Percentiles rank a stretch among this genome's conserved stretches.
Conservation (phyloP, 192 early-diverging fungal species). For the Umbelopsis vinacea region DNA sequence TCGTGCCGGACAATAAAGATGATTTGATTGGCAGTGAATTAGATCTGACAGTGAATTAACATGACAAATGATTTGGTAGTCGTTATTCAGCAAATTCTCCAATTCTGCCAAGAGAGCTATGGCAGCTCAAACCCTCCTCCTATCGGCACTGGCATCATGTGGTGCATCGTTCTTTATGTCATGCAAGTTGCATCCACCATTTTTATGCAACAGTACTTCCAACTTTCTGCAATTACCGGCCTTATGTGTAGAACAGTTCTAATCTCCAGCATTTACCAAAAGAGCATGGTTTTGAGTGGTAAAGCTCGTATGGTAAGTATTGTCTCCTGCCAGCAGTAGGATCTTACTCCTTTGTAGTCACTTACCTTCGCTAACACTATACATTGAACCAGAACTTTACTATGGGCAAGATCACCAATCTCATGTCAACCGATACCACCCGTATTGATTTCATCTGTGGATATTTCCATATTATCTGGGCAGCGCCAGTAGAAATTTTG, state of each 20-base stretch:
- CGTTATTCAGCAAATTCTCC: slow-evolving; percentile 6
- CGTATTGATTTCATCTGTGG: slow-evolving; percentile 49
- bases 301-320: slow-evolving; percentile 37
- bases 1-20: not conserved
- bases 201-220: slow-evolving; percentile 47
- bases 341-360: not conserved
- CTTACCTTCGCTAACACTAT: not conserved
- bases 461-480: slow-evolving; percentile 54
- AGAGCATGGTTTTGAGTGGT: slow-evolving; percentile 50
- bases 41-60: not conserved
- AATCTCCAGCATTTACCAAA: slow-evolving; percentile 56
- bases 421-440: slow-evolving; percentile 51
- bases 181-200: slow-evolving; percentile 49
- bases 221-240: slow-evolving; percentile 47
- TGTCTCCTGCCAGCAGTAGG: not conserved
- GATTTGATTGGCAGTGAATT: too few relatives aligned
- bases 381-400: slow-evolving; percentile 46
- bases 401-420: slow-evolving; percentile 49
- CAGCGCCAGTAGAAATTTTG: slow-evolving; percentile 45
- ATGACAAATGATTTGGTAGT: not conserved
- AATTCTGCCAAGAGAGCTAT: slow-evolving; percentile 2
- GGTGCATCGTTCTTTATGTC: slow-evolving; percentile 39
- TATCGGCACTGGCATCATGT: slow-evolving; percentile 41
- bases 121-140: slow-evolving; percentile 13
- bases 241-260: slow-evolving; percentile 45